These are phyloP conservation scores for Xylaria hypoxylon DNA, from an alignment of 2,329 filamentous ascomycete species.

Conservation along the genomic window DNA sequence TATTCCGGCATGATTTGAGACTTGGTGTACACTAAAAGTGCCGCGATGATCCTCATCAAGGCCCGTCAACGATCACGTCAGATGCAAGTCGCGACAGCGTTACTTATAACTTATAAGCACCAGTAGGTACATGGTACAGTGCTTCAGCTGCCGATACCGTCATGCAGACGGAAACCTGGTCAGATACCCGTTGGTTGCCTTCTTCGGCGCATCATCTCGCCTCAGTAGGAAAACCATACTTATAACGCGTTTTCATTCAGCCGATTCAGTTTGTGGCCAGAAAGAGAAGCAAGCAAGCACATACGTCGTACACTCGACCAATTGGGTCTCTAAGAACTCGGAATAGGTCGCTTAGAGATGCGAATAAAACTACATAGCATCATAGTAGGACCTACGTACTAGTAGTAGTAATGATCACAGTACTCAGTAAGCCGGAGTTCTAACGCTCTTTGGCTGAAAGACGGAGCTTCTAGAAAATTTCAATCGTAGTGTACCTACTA, in stretches of 20 bases:
- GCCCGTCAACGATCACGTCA: conserved; percentile 30
- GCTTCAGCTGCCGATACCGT: conserved; percentile 11
- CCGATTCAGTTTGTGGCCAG: not conserved
- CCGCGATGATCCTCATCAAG: conserved; percentile 33
- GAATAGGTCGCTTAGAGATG: not conserved
- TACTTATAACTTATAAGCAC: not conserved
- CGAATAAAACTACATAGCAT: not conserved
- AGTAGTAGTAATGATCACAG: not conserved
- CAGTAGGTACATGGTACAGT: not conserved
- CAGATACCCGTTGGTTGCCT: conserved; percentile 6
- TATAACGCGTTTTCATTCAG: conserved; percentile 11
- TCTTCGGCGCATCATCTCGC: conserved; percentile 16
- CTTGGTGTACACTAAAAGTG: conserved; percentile 17
- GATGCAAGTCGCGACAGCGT: conserved; percentile 21
- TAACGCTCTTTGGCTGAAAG: not conserved
- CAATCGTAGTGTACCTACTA: too few species aligned
- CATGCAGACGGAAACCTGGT: conserved; percentile 23
- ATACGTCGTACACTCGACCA: not conserved
- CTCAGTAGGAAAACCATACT: not conserved
- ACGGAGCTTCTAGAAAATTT: conserved; percentile 25
- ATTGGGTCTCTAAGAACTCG: conserved; percentile 3
- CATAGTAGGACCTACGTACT: not conserved
- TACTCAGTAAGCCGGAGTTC: not conserved
- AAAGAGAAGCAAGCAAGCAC: not conserved
- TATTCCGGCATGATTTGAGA: conserved; percentile 7